Conservation (phyloP, 805 yeast genomes). For the Torulaspora indica region DNA sequence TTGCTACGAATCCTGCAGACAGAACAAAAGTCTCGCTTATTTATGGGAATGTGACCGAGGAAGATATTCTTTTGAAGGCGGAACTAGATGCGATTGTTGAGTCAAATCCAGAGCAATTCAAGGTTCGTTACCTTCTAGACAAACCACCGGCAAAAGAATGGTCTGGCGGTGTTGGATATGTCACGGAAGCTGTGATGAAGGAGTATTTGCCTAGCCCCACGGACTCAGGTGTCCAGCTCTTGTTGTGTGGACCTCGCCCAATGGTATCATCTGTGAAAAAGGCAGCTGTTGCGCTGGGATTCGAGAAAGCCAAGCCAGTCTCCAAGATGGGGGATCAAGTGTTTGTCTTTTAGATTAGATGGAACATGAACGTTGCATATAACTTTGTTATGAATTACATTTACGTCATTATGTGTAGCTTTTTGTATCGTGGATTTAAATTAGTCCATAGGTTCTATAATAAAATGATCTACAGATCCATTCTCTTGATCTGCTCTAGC, state of each 20-base stretch:
- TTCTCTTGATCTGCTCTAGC: slow-evolving; percentile 43
- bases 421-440: background rate
- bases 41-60: slow-evolving; percentile 76
- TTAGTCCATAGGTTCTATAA: background rate
- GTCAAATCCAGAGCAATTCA: slow-evolving; percentile 55
- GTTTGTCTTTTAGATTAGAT: slow-evolving; percentile 61
- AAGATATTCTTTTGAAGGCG: slow-evolving; percentile 72
- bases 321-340: slow-evolving; percentile 87
- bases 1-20: slow-evolving; percentile 71
- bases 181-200: slow-evolving; percentile 68
- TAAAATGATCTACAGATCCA: slow-evolving; percentile 19
- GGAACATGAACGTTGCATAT: background rate
- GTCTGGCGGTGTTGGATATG: slow-evolving; percentile 75
- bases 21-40: slow-evolving; percentile 67
- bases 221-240: slow-evolving; percentile 51
- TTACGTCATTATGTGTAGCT: slow-evolving; percentile 2
- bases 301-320: slow-evolving; percentile 78
- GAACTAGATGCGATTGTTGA: slow-evolving; percentile 68
- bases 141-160: slow-evolving; percentile 58
- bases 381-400: slow-evolving; percentile 1
- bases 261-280: slow-evolving; percentile 83
- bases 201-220: slow-evolving; percentile 58
- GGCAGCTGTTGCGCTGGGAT: slow-evolving; percentile 71
- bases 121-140: slow-evolving; percentile 70
- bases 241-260: slow-evolving; percentile 92